Percentiles rank a stretch among this genome's conserved stretches.
phyloP scores from a whole-genome alignment of 1,284 basidiomycete species.

The Ustilago hordei region DNA sequence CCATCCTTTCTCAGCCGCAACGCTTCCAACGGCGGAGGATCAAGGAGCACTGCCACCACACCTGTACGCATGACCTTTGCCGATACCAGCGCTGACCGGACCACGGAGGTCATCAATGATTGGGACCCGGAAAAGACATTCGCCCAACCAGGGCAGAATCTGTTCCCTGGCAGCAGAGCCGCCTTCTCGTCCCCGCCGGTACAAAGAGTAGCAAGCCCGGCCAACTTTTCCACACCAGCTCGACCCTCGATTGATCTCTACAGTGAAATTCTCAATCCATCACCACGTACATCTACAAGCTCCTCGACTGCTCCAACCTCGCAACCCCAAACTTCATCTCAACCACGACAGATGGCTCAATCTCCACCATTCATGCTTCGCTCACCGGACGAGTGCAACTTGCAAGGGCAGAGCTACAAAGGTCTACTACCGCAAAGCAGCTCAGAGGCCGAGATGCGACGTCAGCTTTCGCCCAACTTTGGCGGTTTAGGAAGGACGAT shows the following conservation, averaged over 20 bases:
- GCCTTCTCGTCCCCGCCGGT: slow-evolving; percentile 26
- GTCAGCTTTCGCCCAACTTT: slow-evolving; percentile 16
- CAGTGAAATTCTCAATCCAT: slow-evolving; percentile 30
- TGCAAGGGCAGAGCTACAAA: background rate
- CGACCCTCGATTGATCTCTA: slow-evolving; percentile 38
- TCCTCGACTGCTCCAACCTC: background rate
- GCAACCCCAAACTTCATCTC: background rate
- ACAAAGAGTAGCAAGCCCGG: slow-evolving; percentile 24
- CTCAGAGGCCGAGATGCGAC: slow-evolving; percentile 13
- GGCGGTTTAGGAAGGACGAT: background rate
- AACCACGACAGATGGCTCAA: slow-evolving; percentile 9
- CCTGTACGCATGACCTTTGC: slow-evolving; percentile 27
- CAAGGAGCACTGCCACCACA: slow-evolving; percentile 22
- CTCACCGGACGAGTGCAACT: slow-evolving; percentile 3
- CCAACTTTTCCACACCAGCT: slow-evolving; percentile 10
- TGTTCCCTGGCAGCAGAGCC: slow-evolving; percentile 27
- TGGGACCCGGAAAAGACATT: slow-evolving; percentile 52
- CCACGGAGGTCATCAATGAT: slow-evolving; percentile 25
- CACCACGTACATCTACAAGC: slow-evolving; percentile 9
- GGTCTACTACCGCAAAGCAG: slow-evolving; percentile 3
- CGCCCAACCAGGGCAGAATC: slow-evolving; percentile 43
- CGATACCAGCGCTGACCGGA: slow-evolving; percentile 11
- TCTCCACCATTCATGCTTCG: slow-evolving; percentile 4
- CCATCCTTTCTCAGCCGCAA: slow-evolving; percentile 37
- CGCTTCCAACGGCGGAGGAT: slow-evolving; percentile 13